These are phyloP conservation scores for Alternaria gaisen DNA, from an alignment of 2,329 filamentous ascomycete species.

Conservation along the genomic window DNA sequence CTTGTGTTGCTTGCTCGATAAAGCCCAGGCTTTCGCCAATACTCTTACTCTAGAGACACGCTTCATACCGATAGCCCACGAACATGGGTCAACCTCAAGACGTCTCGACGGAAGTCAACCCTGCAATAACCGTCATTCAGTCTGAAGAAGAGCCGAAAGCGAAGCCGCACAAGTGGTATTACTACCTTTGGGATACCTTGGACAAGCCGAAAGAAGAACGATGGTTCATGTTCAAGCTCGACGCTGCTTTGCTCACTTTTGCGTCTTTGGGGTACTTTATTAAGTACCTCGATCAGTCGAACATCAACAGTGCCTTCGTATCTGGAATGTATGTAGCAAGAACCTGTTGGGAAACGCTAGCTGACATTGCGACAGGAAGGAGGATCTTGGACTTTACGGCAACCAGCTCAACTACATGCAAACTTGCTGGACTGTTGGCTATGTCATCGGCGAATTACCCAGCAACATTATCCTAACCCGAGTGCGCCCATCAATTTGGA, in stretches of 20 bases:
- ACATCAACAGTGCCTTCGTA: constrained; percentile 39
- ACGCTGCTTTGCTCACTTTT: constrained; percentile 58
- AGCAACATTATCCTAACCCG: constrained; percentile 37
- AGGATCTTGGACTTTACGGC: constrained; percentile 34
- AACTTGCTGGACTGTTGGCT: constrained; percentile 68
- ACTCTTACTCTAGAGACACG: background rate
- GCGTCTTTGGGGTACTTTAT: constrained; percentile 46
- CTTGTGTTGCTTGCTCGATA: background rate
- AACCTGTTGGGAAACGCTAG: fast-evolving
- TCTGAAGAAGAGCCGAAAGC: background rate
- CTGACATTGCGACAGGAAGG: constrained; percentile 19
- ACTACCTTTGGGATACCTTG: constrained; percentile 35
- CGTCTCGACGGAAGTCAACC: background rate
- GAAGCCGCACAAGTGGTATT: constrained; percentile 22
- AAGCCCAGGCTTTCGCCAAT: background rate
- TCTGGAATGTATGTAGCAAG: constrained; percentile 28
- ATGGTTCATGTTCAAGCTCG: constrained; percentile 38
- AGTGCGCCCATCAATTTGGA: constrained; percentile 20
- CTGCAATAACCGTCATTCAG: background rate
- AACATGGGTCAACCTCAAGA: constrained; percentile 10
- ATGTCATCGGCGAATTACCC: constrained; percentile 54
- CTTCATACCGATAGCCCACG: background rate
- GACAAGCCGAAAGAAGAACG: constrained; percentile 32
- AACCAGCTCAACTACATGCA: constrained; percentile 55
- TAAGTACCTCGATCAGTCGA: constrained; percentile 37